Percentiles rank a stretch among this genome's conserved stretches.
These are phyloP conservation scores for Brassica cretica DNA, from an alignment of 345 rosid species.

Conservation along the genomic window DNA sequence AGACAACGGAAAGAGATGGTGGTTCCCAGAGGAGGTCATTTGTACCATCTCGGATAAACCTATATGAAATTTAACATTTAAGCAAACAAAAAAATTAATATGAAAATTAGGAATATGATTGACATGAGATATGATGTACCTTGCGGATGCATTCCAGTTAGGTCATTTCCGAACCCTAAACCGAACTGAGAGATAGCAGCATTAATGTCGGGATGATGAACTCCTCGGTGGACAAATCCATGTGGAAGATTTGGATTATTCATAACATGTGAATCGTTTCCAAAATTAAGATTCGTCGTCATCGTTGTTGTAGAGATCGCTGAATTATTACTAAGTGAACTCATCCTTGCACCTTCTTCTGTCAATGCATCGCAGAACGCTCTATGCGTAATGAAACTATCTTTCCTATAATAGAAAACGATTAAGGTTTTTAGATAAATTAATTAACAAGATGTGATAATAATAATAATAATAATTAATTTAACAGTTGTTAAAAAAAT, in stretches of 20 bases:
- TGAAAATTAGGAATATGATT: background rate
- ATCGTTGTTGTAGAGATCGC: slow-evolving; percentile 17
- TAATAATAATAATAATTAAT: background rate
- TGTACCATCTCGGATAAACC: slow-evolving; percentile 67
- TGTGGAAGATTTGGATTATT: slow-evolving; percentile 46
- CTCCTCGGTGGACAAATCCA: slow-evolving; percentile 50
- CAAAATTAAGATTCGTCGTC: slow-evolving; percentile 61
- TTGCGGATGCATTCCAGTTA: slow-evolving; percentile 42
- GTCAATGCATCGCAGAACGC: slow-evolving; percentile 95
- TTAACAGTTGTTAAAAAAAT: background rate
- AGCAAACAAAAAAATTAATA: background rate
- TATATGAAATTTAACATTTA: background rate
- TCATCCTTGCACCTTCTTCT: slow-evolving; percentile 75
- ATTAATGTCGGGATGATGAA: slow-evolving; percentile 49
- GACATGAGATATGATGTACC: slow-evolving; percentile 30
- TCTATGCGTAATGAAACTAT: slow-evolving; percentile 92
- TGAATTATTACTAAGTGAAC: slow-evolving; percentile 38
- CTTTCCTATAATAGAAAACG: slow-evolving; percentile 63
- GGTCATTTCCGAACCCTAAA: slow-evolving; percentile 51
- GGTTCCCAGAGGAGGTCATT: slow-evolving; percentile 47
- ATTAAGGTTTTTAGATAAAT: slow-evolving; percentile 8
- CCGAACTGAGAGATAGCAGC: slow-evolving; percentile 51
- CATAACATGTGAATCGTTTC: slow-evolving; percentile 41
- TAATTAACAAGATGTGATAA: background rate
- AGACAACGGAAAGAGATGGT: slow-evolving; percentile 52